phyloP scores from a whole-genome alignment of 2,329 filamentous ascomycete species.

The Dactylonectria estremocensis region DNA sequence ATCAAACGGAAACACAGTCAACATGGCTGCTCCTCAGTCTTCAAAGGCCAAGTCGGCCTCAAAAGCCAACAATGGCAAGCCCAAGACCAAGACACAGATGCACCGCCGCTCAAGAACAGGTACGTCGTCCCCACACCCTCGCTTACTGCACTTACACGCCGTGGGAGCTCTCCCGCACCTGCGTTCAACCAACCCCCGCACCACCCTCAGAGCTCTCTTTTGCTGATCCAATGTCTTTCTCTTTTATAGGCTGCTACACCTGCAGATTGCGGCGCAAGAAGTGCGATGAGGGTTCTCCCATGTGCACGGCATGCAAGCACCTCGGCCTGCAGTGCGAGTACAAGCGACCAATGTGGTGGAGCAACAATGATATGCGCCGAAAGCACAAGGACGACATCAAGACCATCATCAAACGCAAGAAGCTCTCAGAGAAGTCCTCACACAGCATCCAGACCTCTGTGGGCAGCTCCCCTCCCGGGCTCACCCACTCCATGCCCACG shows the following conservation, averaged over 20 bases:
- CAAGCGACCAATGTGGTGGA: slow-evolving; percentile 98
- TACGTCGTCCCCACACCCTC: slow-evolving; percentile 65
- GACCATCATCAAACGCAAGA: slow-evolving; percentile 96
- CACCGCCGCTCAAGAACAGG: slow-evolving; percentile 95
- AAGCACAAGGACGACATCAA: slow-evolving; percentile 97
- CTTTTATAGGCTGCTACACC: slow-evolving; percentile 73
- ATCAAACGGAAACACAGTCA: slow-evolving; percentile 63
- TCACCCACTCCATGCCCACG: slow-evolving; percentile 86
- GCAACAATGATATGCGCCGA: slow-evolving; percentile 88
- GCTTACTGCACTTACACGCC: slow-evolving; percentile 51
- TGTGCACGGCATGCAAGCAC: slow-evolving; percentile 77
- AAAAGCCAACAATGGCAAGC: slow-evolving; percentile 67
- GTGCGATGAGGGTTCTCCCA: slow-evolving; percentile 76
- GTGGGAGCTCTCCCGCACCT: slow-evolving; percentile 29
- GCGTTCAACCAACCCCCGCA: slow-evolving; percentile 19
- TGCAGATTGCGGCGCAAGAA: slow-evolving; percentile 78
- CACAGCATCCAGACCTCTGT: slow-evolving; percentile 69
- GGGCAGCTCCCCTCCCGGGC: slow-evolving; percentile 78
- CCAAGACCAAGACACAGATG: slow-evolving; percentile 86
- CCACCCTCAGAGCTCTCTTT: slow-evolving; percentile 20
- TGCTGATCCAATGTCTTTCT: slow-evolving; percentile 50
- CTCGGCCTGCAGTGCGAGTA: slow-evolving; percentile 94
- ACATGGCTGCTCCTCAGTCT: slow-evolving; percentile 74
- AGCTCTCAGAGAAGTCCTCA: slow-evolving; percentile 88
- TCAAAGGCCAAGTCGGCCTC: slow-evolving; percentile 72